Evolutionary conservation across 257 asterid genomes (phyloP).

Genomic region (Fraxinus americana): DNA sequence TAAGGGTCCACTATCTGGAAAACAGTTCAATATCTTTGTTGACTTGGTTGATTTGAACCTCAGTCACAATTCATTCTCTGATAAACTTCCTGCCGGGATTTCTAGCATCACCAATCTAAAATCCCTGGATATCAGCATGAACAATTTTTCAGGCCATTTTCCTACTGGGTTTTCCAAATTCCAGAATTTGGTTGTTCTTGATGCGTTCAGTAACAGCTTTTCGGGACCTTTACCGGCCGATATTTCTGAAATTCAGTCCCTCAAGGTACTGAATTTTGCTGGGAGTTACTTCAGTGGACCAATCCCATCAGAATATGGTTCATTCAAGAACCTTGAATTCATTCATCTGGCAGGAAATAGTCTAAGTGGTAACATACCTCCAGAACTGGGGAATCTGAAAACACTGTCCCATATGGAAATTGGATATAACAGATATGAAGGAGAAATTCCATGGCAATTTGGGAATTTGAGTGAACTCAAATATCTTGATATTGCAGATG

Average conservation of each 20-base stretch:
- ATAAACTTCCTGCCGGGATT: slow-evolving; percentile 57
- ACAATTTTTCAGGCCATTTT: slow-evolving; percentile 87
- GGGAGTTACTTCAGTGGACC: slow-evolving; percentile 95
- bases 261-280: slow-evolving; percentile 75
- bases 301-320: slow-evolving; percentile 82
- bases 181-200: slow-evolving; percentile 58
- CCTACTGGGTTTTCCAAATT: slow-evolving; percentile 73
- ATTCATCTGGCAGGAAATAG: slow-evolving; percentile 89
- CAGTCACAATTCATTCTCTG: slow-evolving; percentile 76
- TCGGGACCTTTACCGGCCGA: slow-evolving; percentile 81
- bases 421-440: slow-evolving; percentile 78
- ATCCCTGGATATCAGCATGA: slow-evolving; percentile 75
- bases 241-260: slow-evolving; percentile 50
- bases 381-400: slow-evolving; percentile 63
- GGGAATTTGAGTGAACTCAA: slow-evolving; percentile 73
- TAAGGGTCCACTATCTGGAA: slow-evolving; percentile 65
- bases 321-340: slow-evolving; percentile 60
- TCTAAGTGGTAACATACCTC: slow-evolving; percentile 67
- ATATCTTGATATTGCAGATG: slow-evolving; percentile 93
- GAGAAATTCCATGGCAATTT: slow-evolving; percentile 85
- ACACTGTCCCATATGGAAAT: slow-evolving; percentile 87
- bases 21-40: slow-evolving; percentile 49
- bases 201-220: slow-evolving; percentile 96
- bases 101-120: slow-evolving; percentile 59
- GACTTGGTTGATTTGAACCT: slow-evolving; percentile 70